phyloP scores from a whole-genome alignment of 2,329 filamentous ascomycete species.

The Stagonosporopsis cucurbitacearum region DNA sequence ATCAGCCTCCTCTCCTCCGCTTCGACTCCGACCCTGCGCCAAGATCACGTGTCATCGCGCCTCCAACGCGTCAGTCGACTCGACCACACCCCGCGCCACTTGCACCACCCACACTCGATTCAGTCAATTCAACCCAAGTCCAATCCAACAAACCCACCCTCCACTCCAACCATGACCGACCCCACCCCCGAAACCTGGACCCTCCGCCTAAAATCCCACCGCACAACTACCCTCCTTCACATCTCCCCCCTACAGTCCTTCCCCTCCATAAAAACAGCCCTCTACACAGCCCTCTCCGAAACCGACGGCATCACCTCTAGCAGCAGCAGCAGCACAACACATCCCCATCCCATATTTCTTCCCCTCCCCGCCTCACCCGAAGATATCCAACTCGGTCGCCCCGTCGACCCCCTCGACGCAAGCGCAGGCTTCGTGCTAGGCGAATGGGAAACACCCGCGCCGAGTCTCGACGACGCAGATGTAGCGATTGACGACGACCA shows the following conservation, averaged over 20 bases:
- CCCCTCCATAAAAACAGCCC: slow-evolving; percentile 48
- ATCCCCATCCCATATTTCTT: slow-evolving; percentile 51
- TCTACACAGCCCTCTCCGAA: slow-evolving; percentile 52
- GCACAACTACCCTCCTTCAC: slow-evolving; percentile 56
- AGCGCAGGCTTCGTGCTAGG: slow-evolving; percentile 49
- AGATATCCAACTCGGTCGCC: slow-evolving; percentile 52
- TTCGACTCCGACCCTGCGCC: slow-evolving; percentile 21
- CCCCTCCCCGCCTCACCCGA: slow-evolving; percentile 48
- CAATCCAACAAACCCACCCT: not conserved
- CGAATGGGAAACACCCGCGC: slow-evolving; percentile 42
- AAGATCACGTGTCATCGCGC: slow-evolving; percentile 24
- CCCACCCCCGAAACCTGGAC: slow-evolving; percentile 48
- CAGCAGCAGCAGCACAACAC: slow-evolving; percentile 40
- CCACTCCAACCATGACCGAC: slow-evolving; percentile 21
- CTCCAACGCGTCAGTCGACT: slow-evolving; percentile 10
- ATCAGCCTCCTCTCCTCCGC: not conserved
- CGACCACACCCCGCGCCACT: not conserved
- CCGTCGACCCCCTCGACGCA: slow-evolving; percentile 50
- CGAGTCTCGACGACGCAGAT: slow-evolving; percentile 39
- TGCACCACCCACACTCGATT: not conserved
- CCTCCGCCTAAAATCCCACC: slow-evolving; percentile 56
- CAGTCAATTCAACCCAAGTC: not conserved
- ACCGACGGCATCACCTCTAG: slow-evolving; percentile 41
- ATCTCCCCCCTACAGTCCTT: slow-evolving; percentile 53
- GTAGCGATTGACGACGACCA: slow-evolving; percentile 47